phyloP scores from a whole-genome alignment of 805 yeast species.

The Candida andamanensis region DNA sequence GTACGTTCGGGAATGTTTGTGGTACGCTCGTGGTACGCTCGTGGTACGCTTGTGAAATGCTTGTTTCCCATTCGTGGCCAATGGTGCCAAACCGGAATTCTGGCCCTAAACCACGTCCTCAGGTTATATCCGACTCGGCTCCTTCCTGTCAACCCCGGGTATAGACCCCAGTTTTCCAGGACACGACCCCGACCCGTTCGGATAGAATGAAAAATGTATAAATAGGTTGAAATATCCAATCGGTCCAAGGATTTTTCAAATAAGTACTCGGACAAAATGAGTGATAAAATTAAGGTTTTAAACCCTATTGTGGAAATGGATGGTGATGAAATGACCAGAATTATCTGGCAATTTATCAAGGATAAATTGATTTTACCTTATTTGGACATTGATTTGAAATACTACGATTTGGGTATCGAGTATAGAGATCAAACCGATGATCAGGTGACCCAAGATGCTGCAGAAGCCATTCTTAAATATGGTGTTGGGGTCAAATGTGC shows the following conservation, averaged over 20 bases:
- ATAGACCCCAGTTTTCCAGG: constrained; percentile 5
- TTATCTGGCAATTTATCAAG: constrained; percentile 89
- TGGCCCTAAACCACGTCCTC: too few species aligned
- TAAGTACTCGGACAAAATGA: too few species aligned
- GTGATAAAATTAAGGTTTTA: constrained; percentile 64
- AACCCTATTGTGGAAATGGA: constrained; percentile 95
- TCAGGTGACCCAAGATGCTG: constrained; percentile 83
- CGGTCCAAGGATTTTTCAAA: too few species aligned
- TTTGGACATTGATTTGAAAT: constrained; percentile 80
- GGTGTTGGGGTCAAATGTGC: constrained; percentile 97
- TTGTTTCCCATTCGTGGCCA: too few species aligned
- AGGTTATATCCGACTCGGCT: too few species aligned
- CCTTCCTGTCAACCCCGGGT: too few species aligned
- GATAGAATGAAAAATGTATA: constrained; percentile 5
- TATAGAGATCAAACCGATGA: constrained; percentile 86
- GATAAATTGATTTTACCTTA: constrained; percentile 82
- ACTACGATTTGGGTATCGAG: constrained; percentile 85
- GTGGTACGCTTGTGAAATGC: too few species aligned
- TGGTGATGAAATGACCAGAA: constrained; percentile 96
- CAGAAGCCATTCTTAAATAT: constrained; percentile 80
- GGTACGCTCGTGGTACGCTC: too few species aligned
- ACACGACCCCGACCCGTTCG: too few species aligned
- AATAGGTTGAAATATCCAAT: constrained; percentile 3
- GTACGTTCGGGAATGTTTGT: too few species aligned
- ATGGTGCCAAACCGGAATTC: too few species aligned